A percentile compares a stretch with the other conserved stretches of the same genome.
These are phyloP conservation scores for Stagonosporopsis chrysanthemi DNA, from an alignment of 2,329 filamentous ascomycete genomes.

Conservation along the genomic window DNA sequence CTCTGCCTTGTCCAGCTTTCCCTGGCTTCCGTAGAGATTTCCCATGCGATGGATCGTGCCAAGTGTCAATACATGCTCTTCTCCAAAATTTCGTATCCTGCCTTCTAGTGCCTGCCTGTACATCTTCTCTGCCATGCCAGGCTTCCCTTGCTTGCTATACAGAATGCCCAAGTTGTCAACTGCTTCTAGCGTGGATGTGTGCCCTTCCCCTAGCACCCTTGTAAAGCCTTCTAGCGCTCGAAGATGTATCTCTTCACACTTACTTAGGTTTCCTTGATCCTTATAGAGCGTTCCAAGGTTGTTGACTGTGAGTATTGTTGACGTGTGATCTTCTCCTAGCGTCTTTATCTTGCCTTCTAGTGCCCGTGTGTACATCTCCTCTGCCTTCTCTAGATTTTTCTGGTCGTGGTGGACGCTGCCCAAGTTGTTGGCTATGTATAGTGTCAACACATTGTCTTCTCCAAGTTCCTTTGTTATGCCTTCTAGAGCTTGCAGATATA, in stretches of 20 bases:
- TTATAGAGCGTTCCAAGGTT: not conserved
- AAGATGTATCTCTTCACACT: not conserved
- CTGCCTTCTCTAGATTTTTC: too few relatives aligned
- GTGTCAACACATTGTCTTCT: too few relatives aligned
- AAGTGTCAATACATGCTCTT: not conserved
- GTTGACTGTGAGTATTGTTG: slow-evolving; percentile 11
- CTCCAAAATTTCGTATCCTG: not conserved
- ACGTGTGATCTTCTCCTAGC: slow-evolving; percentile 10
- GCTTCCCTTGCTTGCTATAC: too few relatives aligned
- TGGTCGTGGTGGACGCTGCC: too few relatives aligned
- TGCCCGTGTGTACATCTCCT: slow-evolving; percentile 20
- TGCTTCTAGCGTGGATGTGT: not conserved
- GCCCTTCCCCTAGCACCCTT: not conserved
- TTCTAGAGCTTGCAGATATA: not conserved
- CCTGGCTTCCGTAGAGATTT: not conserved
- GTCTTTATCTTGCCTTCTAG: not conserved
- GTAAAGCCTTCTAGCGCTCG: not conserved
- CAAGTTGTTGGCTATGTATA: too few relatives aligned
- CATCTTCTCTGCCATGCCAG: too few relatives aligned
- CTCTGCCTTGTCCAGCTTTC: not conserved
- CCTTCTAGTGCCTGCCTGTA: too few relatives aligned
- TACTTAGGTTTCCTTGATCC: not conserved
- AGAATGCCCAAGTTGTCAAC: not conserved
- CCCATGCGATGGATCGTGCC: not conserved
- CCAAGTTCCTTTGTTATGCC: too few relatives aligned